Evolutionary conservation across 1,139 yeast genomes (phyloP), one percentile per base, ranked within the genome.

Genomic region (Diutina pseudorugosa): DNA sequence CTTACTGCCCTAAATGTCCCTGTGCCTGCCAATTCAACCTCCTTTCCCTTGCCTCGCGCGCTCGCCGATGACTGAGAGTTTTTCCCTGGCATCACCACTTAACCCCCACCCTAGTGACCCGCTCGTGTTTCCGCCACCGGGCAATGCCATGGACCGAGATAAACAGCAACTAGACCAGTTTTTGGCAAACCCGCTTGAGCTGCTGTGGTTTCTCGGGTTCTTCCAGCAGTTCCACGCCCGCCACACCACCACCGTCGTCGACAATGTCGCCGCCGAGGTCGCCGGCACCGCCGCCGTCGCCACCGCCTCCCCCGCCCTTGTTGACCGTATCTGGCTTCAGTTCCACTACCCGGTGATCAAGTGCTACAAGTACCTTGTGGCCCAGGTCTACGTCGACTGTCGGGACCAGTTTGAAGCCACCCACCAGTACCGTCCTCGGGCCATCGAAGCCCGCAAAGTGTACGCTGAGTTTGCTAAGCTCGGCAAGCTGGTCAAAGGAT

Each of bases 281-380:
- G 55, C 52, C 42, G 53, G 52, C 21, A 60, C 57, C 41, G 40
- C 21, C 4, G 43, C 51, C 11, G 30, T 53, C n/a, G 51, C 52
- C 14, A 51, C 51, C 9, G 53, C 55, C 58, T 8, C 44, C 51
- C 16, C 69, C 30, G 61, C 62, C 20, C 64, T 61, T 23, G 64
- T 83, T 23, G 83, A 80, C 51, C 58, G 63, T 5, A 62, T 81
- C 20, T 84, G 90, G 90, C 61, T 70, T 25, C 78, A 79, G 16
- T 75, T 83, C 59, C 85, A 82, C 59, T 81, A 82, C 58, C 88
- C 88, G 0, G 73, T 80, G 1, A 72, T 83, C 55, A 82, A 81
- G 57, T 75, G 74, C 61, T 82, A 71, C 57, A 77, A 75, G 57
- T 57, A 61, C 11, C 73, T 68, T 51, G 79, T 76, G 59, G 67